A percentile compares a stretch with the other conserved stretches of the same genome.
Evolutionary conservation across 768 basidiomycete genomes (phyloP).

Genomic region (Hemileccinum impolitum): DNA sequence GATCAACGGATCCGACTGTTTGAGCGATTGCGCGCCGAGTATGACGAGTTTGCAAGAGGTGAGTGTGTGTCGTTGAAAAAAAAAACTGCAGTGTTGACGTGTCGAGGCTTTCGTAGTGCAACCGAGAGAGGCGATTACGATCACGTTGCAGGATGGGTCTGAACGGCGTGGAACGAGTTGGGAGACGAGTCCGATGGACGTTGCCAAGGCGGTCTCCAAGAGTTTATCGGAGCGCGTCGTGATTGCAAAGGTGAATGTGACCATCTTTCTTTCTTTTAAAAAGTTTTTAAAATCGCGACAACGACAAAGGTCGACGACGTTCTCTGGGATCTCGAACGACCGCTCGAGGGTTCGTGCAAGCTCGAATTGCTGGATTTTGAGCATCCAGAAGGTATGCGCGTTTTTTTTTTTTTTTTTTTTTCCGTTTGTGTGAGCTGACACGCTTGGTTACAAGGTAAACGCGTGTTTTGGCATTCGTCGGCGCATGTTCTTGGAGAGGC

Average conservation of each 20-base stretch:
- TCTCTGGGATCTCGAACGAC: constrained; percentile 94
- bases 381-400: constrained; percentile 68
- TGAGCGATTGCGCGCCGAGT: constrained; percentile 78
- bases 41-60: constrained; percentile 81
- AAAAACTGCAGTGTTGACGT: too few species aligned
- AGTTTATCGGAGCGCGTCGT: constrained; percentile 85
- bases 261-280: too few species aligned
- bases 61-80: constrained; percentile 1
- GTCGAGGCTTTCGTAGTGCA: constrained; percentile 43
- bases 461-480: constrained; percentile 99
- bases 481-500: constrained; percentile 98
- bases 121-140: constrained; percentile 75
- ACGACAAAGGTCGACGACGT: constrained; percentile 66
- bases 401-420: not conserved
- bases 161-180: constrained; percentile 82
- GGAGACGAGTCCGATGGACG: constrained; percentile 91
- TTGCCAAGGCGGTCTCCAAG: constrained; percentile 86
- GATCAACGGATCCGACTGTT: constrained; percentile 89
- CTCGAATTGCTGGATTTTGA: constrained; percentile 92
- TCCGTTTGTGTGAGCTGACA: not conserved
- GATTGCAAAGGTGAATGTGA: constrained; percentile 72
- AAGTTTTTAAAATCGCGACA: too few species aligned
- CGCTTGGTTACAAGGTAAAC: constrained; percentile 61
- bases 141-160: constrained; percentile 86
- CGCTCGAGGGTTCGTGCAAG: constrained; percentile 80